Conservation (phyloP, 345 rosid genomes). For the Gossypioides kirkii region DNA sequence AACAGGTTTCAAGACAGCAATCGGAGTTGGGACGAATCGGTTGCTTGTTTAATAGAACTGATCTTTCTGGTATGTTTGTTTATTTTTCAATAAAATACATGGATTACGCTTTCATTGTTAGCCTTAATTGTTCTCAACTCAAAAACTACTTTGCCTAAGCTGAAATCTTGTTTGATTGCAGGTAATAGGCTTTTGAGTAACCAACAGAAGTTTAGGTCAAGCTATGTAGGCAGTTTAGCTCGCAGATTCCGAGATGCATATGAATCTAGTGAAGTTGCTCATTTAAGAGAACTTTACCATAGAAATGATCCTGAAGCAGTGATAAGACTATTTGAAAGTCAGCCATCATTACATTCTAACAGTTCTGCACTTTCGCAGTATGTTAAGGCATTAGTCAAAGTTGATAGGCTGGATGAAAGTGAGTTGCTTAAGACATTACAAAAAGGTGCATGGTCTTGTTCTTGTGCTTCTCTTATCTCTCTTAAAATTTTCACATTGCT, state of each 20-base stretch:
- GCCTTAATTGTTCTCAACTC: not conserved
- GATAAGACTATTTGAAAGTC: slow-evolving; percentile 75
- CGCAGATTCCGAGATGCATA: slow-evolving; percentile 71
- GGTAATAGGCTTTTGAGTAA: slow-evolving; percentile 27
- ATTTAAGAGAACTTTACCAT: slow-evolving; percentile 64
- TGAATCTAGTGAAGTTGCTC: slow-evolving; percentile 63
- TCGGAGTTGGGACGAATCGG: slow-evolving; percentile 38
- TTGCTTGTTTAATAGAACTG: slow-evolving; percentile 38
- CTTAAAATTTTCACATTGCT: not conserved
- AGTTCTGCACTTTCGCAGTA: slow-evolving; percentile 71
- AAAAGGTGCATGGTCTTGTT: slow-evolving; percentile 49
- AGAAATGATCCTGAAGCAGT: slow-evolving; percentile 88
- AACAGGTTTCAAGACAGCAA: slow-evolving; percentile 53
- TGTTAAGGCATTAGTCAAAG: slow-evolving; percentile 83
- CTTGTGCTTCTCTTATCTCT: not conserved
- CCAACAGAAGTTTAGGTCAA: slow-evolving; percentile 50
- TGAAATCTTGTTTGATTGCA: slow-evolving; percentile 18
- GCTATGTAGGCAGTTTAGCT: slow-evolving; percentile 71
- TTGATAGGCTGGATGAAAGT: slow-evolving; percentile 79
- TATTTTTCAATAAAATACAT: not conserved
- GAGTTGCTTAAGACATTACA: slow-evolving; percentile 75
- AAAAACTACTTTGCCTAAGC: slow-evolving; percentile 5
- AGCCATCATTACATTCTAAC: slow-evolving; percentile 63
- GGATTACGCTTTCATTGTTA: not conserved
- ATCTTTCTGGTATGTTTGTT: slow-evolving; percentile 21